These are phyloP conservation scores for Globisporangium polare DNA, from an alignment of 352 stramenopile genomes.

Conservation along the genomic window DNA sequence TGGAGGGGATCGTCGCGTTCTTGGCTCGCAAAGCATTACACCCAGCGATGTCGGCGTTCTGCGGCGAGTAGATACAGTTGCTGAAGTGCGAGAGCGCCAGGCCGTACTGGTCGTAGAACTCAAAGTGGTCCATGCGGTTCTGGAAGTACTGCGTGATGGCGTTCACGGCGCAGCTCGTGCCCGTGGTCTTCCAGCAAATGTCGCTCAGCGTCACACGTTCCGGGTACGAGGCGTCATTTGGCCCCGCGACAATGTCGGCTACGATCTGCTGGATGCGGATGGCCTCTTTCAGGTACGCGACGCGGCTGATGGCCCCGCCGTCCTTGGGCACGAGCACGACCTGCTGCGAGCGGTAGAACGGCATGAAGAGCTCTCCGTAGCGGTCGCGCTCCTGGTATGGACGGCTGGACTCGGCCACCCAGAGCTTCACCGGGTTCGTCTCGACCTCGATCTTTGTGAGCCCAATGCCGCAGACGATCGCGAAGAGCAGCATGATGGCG, in stretches of 20 bases:
- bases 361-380: constrained; percentile 49
- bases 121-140: constrained; percentile 50
- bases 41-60: constrained; percentile 34
- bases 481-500: constrained; percentile 17
- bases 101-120: constrained; percentile 42
- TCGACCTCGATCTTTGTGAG: constrained; percentile 37
- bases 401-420: constrained; percentile 38
- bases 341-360: constrained; percentile 52
- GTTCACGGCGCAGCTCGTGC: constrained; percentile 45
- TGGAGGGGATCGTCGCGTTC: constrained; percentile 33
- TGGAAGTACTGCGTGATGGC: constrained; percentile 67
- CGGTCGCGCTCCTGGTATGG: constrained; percentile 38
- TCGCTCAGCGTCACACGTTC: constrained; percentile 30
- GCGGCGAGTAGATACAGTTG: constrained; percentile 39
- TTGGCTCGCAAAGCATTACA: constrained; percentile 31
- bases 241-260: constrained; percentile 15
- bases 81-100: constrained; percentile 39
- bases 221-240: constrained; percentile 11
- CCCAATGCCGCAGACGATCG: constrained; percentile 18
- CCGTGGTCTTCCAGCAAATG: constrained; percentile 52
- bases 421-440: constrained; percentile 51
- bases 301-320: constrained; percentile 31
- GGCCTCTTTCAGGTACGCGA: constrained; percentile 40
- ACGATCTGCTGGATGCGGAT: constrained; percentile 41
- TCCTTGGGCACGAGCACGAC: constrained; percentile 53